phyloP scores from a whole-genome alignment of 495 filamentous ascomycete genomes.

The Venustampulla echinocandica region DNA sequence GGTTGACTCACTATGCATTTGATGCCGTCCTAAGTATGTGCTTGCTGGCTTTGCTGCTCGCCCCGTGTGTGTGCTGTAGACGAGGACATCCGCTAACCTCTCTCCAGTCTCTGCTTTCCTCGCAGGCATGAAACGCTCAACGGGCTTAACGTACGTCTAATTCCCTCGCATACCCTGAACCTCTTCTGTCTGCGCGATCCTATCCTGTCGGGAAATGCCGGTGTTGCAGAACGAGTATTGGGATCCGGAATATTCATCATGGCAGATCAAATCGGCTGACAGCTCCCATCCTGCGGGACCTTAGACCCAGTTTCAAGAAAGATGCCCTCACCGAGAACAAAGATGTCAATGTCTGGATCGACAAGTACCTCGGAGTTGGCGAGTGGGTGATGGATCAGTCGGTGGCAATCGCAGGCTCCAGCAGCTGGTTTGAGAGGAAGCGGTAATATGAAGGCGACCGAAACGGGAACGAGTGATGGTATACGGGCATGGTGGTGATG shows the following conservation, averaged over 20 bases:
- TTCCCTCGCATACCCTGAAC: neutral
- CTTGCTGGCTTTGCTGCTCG: neutral
- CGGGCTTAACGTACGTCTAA: constrained; percentile 84
- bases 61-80: no score
- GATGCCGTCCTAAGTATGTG: constrained; percentile 84
- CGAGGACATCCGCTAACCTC: constrained; percentile 1
- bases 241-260: no score
- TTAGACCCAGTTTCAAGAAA: constrained; percentile 75
- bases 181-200: neutral
- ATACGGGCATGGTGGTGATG: neutral
- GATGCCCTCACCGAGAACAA: constrained; percentile 80
- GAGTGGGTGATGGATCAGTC: constrained; percentile 98
- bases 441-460: constrained; percentile 2
- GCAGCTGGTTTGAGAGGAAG: constrained; percentile 69
- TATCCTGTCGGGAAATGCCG: no score
- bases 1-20: constrained; percentile 88
- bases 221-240: no score
- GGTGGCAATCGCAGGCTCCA: constrained; percentile 79
- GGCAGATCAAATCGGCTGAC: constrained; percentile 15
- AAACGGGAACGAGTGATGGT: neutral
- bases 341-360: constrained; percentile 81
- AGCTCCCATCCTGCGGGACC: constrained; percentile 21
- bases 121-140: constrained; percentile 91
- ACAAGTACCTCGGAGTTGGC: constrained; percentile 89
- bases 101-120: constrained; percentile 82